Conservation (phyloP, 2,329 filamentous ascomycete species). For the Trichoderma polysporum region DNA sequence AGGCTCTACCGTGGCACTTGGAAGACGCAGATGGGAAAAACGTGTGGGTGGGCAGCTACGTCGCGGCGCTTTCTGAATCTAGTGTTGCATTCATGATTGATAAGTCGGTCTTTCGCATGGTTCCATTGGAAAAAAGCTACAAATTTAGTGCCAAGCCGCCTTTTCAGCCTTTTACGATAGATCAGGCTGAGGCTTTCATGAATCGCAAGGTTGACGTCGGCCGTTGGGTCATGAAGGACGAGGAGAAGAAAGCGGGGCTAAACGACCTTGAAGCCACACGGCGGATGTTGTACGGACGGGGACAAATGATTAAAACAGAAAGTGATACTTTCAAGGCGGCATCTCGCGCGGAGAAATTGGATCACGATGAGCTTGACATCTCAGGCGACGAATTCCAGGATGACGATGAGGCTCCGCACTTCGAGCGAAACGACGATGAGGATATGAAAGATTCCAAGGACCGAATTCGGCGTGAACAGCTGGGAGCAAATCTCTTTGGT, state of each 20-base stretch:
- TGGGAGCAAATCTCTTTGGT: conserved; percentile 83
- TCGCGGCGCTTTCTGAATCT: conserved; percentile 81
- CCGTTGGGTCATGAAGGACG: conserved; percentile 75
- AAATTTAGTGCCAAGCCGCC: conserved; percentile 78
- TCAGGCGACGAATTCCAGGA: conserved; percentile 78
- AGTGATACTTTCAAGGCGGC: conserved; percentile 62
- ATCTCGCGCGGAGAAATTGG: conserved; percentile 63
- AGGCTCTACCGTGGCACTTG: conserved; percentile 92
- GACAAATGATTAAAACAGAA: conserved; percentile 66
- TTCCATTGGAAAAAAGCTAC: conserved; percentile 96
- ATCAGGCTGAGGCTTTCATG: conserved; percentile 84
- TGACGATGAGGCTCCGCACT: conserved; percentile 75
- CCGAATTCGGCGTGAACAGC: conserved; percentile 73
- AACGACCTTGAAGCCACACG: conserved; percentile 62
- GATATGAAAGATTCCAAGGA: conserved; percentile 71
- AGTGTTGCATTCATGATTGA: conserved; percentile 77
- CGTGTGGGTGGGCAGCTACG: conserved; percentile 88
- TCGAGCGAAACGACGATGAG: conserved; percentile 79
- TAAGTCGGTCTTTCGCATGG: conserved; percentile 71
- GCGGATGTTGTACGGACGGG: conserved; percentile 49
- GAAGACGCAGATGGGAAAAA: conserved; percentile 97
- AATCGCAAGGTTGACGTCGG: conserved; percentile 73
- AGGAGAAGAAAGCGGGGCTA: conserved; percentile 56
- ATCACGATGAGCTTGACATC: conserved; percentile 69
- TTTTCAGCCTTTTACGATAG: conserved; percentile 74